Percentiles rank a stretch among this genome's conserved stretches.
Conservation (phyloP, 169 alveolate genomes). For the Plasmodium sp. region DNA sequence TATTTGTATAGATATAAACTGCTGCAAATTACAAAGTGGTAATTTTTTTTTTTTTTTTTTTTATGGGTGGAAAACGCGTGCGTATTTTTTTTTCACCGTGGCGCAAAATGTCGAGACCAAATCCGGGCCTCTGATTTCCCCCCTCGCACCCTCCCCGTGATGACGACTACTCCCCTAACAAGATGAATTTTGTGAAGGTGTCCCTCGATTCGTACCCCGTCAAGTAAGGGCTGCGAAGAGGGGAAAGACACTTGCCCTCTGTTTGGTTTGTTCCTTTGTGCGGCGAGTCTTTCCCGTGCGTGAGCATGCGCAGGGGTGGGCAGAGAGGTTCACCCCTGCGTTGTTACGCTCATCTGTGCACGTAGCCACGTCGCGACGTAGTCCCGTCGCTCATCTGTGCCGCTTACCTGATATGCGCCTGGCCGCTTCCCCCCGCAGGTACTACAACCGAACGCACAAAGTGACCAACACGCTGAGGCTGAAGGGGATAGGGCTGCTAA, state of each 20-base stretch:
- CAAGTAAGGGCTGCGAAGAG: slow-evolving; percentile 12
- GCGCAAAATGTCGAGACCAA: background rate
- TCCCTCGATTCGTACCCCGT: slow-evolving; percentile 37
- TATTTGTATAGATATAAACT: background rate
- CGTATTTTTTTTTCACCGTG: background rate
- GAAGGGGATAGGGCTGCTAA: slow-evolving; percentile 36
- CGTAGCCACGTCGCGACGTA: too few species aligned
- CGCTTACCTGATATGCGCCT: too few species aligned
- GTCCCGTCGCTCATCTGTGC: too few species aligned
- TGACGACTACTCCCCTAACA: background rate
- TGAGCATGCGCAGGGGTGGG: too few species aligned
- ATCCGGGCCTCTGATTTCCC: background rate
- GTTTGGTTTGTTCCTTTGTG: background rate
- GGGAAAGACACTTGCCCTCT: background rate
- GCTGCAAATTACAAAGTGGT: background rate
- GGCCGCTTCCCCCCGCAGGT: background rate
- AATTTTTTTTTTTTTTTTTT: too few species aligned
- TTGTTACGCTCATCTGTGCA: too few species aligned
- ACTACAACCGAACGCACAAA: slow-evolving; percentile 32
- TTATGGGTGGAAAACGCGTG: background rate
- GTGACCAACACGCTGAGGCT: slow-evolving; percentile 31
- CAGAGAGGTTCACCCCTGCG: too few species aligned
- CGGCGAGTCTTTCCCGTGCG: background rate
- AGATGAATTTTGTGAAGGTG: slow-evolving; percentile 41
- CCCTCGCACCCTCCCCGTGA: background rate